Evolutionary conservation across 306 rosid genomes (phyloP).

Genomic region (Arachis hypogaea): DNA sequence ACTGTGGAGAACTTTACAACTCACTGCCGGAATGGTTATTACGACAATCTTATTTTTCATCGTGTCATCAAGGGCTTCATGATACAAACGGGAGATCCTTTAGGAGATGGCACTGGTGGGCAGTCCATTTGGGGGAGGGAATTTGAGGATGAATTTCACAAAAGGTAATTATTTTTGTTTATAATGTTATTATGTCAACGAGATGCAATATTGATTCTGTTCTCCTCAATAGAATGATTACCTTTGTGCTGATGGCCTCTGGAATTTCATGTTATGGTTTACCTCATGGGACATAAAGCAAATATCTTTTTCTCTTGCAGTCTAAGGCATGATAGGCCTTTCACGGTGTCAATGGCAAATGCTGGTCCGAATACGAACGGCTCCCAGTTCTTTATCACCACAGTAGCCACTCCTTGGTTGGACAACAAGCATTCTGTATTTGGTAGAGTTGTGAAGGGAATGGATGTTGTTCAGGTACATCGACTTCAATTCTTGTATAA

Average conservation of each 20-base stretch:
- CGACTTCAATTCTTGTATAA: slow-evolving; percentile 27
- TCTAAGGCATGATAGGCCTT: slow-evolving; percentile 95
- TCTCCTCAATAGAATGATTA: neutral
- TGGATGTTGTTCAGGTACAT: slow-evolving; percentile 97
- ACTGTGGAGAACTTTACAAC: slow-evolving; percentile 98
- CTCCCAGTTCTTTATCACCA: slow-evolving; percentile 97
- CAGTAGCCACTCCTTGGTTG: slow-evolving; percentile 99
- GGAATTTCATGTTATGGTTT: slow-evolving; percentile 21
- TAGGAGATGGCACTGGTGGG: slow-evolving; percentile 99
- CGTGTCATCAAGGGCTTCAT: slow-evolving; percentile 97
- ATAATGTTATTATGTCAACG: neutral
- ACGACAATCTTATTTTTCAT: slow-evolving; percentile 91
- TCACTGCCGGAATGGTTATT: slow-evolving; percentile 94
- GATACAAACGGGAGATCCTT: slow-evolving; percentile 99
- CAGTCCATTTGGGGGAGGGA: slow-evolving; percentile 99
- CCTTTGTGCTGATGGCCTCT: slow-evolving; percentile 4
- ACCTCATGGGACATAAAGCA: slow-evolving; percentile 34
- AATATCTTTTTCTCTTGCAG: slow-evolving; percentile 54
- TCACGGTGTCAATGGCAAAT: slow-evolving; percentile 97
- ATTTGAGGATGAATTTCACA: slow-evolving; percentile 97
- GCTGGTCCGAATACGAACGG: slow-evolving; percentile 94
- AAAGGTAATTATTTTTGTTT: slow-evolving; percentile 61
- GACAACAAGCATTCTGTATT: slow-evolving; percentile 98
- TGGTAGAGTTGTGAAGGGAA: slow-evolving; percentile 91
- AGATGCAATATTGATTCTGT: slow-evolving; percentile 25